phyloP scores from a whole-genome alignment of 768 basidiomycete genomes.

The Trichaptum fuscoviolaceum region DNA sequence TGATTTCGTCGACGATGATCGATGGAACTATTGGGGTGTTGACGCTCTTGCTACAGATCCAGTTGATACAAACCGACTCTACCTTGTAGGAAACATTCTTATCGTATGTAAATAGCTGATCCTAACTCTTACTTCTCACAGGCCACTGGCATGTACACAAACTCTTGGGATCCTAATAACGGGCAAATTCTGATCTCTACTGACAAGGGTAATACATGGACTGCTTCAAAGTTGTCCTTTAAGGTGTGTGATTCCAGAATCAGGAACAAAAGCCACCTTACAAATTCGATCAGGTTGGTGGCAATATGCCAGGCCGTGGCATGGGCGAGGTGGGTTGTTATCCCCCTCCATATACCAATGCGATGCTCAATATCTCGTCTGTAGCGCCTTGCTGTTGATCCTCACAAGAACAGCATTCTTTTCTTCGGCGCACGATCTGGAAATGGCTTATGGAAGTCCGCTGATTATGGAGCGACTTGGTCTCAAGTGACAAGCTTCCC shows the following conservation, averaged over 20 bases:
- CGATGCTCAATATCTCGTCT: slow-evolving; percentile 12
- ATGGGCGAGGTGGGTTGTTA: slow-evolving; percentile 27
- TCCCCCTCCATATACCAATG: neutral
- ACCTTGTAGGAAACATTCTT: slow-evolving; percentile 33
- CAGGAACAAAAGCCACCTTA: too few relatives aligned
- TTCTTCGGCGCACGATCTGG: slow-evolving; percentile 63
- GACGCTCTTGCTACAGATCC: slow-evolving; percentile 63
- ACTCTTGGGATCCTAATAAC: slow-evolving; percentile 57
- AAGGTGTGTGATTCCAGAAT: slow-evolving; percentile 28
- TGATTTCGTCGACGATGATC: slow-evolving; percentile 43
- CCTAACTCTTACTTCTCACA: slow-evolving; percentile 14
- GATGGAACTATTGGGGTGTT: slow-evolving; percentile 58
- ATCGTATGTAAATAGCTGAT: neutral
- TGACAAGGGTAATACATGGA: slow-evolving; percentile 53
- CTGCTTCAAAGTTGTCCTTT: slow-evolving; percentile 47
- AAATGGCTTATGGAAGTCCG: slow-evolving; percentile 63
- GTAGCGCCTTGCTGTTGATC: slow-evolving; percentile 60
- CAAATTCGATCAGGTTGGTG: slow-evolving; percentile 35
- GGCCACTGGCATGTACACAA: slow-evolving; percentile 60
- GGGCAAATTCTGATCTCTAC: slow-evolving; percentile 57
- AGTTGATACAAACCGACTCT: slow-evolving; percentile 47
- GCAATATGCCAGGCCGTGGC: slow-evolving; percentile 67
- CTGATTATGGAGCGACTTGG: slow-evolving; percentile 54
- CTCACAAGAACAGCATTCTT: slow-evolving; percentile 54
- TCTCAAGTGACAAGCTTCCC: slow-evolving; percentile 54